These are phyloP conservation scores for Gymnopus androsaceus DNA, from an alignment of 1,284 basidiomycete genomes.

Conservation along the genomic window DNA sequence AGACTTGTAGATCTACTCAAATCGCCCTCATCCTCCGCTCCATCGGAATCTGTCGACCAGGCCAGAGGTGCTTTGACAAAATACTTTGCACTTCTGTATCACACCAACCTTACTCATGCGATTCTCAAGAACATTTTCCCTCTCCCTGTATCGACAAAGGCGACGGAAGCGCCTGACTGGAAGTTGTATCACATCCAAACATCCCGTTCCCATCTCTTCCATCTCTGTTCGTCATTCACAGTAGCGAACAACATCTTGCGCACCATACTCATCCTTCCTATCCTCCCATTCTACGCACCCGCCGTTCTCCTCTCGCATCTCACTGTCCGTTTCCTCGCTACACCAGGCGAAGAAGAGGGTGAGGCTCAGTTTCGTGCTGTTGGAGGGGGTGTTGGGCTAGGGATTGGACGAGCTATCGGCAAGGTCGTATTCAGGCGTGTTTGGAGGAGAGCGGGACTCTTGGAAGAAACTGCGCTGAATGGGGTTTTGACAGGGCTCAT, in stretches of 20 bases:
- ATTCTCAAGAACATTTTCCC: constrained; percentile 42
- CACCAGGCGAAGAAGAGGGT: constrained; percentile 41
- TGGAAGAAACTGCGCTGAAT: not conserved
- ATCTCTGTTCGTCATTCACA: not conserved
- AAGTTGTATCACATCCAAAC: not conserved
- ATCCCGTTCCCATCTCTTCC: not conserved
- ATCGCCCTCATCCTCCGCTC: constrained; percentile 17
- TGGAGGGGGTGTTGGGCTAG: constrained; percentile 41
- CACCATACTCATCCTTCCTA: constrained; percentile 28
- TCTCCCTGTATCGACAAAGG: not conserved
- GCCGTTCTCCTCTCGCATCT: constrained; percentile 38
- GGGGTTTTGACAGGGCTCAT: not conserved
- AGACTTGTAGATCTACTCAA: constrained; percentile 16
- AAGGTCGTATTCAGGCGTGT: constrained; percentile 13
- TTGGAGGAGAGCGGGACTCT: constrained; percentile 9
- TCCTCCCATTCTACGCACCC: constrained; percentile 37
- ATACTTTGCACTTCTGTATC: constrained; percentile 61
- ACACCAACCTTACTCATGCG: constrained; percentile 54
- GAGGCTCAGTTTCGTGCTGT: constrained; percentile 44
- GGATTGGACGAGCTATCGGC: constrained; percentile 19
- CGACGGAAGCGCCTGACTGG: not conserved
- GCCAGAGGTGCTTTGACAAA: constrained; percentile 49
- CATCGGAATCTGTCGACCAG: not conserved
- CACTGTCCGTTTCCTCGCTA: constrained; percentile 31
- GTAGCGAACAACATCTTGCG: not conserved